A percentile compares a stretch with the other conserved stretches of the same genome.
Conservation (phyloP, 106 monocot species). For the Alisma plantagoaquatica region DNA sequence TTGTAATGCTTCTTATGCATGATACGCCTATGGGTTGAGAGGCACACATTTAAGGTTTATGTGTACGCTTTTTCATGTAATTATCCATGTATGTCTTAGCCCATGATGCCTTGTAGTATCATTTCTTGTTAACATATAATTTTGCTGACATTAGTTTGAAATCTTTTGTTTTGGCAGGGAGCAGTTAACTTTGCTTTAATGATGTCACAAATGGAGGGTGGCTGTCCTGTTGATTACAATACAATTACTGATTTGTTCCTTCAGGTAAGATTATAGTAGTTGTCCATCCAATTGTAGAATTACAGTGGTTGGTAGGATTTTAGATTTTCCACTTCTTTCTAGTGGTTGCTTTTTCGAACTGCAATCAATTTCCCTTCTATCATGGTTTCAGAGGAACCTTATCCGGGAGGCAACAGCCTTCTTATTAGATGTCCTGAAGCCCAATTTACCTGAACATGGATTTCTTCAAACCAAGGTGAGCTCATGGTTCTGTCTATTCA, state of each 20-base stretch:
- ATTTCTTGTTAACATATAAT: too few relatives aligned
- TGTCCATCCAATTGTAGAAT: neutral
- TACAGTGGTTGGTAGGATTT: neutral
- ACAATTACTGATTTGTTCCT: constrained; percentile 98
- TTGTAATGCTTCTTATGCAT: too few relatives aligned
- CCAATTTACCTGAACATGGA: constrained; percentile 94
- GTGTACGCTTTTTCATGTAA: too few relatives aligned
- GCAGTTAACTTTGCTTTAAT: constrained; percentile 78
- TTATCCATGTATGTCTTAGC: too few relatives aligned
- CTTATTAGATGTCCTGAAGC: constrained; percentile 95
- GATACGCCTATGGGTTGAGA: too few relatives aligned
- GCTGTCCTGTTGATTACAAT: constrained; percentile 95
- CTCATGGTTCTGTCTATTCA: neutral
- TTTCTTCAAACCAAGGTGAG: constrained; percentile 94
- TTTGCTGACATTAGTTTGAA: too few relatives aligned
- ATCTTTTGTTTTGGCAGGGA: constrained; percentile 26
- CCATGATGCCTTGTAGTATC: too few relatives aligned
- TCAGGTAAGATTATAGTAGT: constrained; percentile 39
- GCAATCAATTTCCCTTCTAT: neutral
- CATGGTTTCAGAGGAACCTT: constrained; percentile 65
- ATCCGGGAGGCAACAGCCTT: constrained; percentile 97
- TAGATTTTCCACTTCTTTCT: neutral
- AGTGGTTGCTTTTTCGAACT: neutral
- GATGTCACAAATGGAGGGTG: constrained; percentile 99
- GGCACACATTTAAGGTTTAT: too few relatives aligned